These are phyloP conservation scores for Jamesozyma lodderae DNA, from an alignment of 805 yeast genomes.

Conservation along the genomic window DNA sequence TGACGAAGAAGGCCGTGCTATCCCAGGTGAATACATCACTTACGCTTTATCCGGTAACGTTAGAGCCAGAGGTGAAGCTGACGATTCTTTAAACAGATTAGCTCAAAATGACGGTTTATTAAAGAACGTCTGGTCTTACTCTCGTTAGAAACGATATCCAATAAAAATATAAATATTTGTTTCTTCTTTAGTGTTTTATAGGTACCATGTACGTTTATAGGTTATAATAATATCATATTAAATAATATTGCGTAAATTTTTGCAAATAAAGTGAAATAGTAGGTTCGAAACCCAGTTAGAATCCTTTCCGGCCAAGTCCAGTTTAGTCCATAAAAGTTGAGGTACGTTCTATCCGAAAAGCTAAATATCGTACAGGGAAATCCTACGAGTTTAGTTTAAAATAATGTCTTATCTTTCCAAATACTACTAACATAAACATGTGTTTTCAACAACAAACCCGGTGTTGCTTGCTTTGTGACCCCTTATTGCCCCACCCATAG, in stretches of 20 bases:
- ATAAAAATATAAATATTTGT: no score
- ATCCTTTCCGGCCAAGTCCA: no score
- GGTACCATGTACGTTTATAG: slow-evolving; percentile 3
- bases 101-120: slow-evolving; percentile 98
- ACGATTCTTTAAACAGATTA: slow-evolving; percentile 97
- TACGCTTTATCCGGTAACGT: slow-evolving; percentile 96
- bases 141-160: slow-evolving; percentile 73
- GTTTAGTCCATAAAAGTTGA: no score
- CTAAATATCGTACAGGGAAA: no score
- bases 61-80: slow-evolving; percentile 99
- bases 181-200: neutral
- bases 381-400: no score
- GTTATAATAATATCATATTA: slow-evolving; percentile 1
- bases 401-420: no score
- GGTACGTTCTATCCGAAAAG: no score
- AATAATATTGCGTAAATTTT: neutral
- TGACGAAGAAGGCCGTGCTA: slow-evolving; percentile 92
- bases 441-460: no score
- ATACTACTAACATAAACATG: no score
- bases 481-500: neutral
- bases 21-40: slow-evolving; percentile 83
- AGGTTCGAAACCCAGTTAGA: no score
- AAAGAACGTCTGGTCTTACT: slow-evolving; percentile 91
- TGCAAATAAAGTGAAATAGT: no score
- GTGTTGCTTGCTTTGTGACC: no score